Conservation (phyloP, 208 protist genomes). For the Trypanosoma mega region DNA sequence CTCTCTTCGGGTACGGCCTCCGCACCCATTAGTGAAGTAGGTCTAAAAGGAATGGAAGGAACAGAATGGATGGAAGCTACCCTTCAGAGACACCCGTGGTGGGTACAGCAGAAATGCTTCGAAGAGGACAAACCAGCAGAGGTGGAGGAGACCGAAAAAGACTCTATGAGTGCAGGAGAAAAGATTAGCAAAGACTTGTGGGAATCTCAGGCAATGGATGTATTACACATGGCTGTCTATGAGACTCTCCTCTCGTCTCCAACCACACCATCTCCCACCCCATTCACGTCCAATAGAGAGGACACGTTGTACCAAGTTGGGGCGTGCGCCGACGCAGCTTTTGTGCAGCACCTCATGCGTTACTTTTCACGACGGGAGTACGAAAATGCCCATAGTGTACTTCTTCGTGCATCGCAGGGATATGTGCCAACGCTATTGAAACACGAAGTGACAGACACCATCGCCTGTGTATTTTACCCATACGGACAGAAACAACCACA, state of each 20-base stretch:
- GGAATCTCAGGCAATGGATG: neutral
- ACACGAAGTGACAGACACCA: slow-evolving; percentile 17
- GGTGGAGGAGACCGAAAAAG: too few species aligned
- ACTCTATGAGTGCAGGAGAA: neutral
- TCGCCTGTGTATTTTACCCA: slow-evolving; percentile 22
- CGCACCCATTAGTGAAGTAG: too few species aligned
- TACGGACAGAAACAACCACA: slow-evolving; percentile 15
- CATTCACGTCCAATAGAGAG: too few species aligned
- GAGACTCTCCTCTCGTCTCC: slow-evolving; percentile 5
- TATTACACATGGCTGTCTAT: slow-evolving; percentile 11
- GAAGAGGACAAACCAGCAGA: too few species aligned
- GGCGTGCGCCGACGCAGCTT: slow-evolving; percentile 9
- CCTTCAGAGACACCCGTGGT: too few species aligned
- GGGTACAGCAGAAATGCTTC: too few species aligned
- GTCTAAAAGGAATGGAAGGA: too few species aligned
- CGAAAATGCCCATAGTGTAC: slow-evolving; percentile 11
- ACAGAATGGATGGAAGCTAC: too few species aligned
- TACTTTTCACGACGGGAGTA: slow-evolving; percentile 13
- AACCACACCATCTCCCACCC: neutral
- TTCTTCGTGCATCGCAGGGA: slow-evolving; percentile 15
- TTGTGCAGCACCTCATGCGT: slow-evolving; percentile 22
- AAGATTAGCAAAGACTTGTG: neutral
- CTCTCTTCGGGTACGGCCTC: too few species aligned
- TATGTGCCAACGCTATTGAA: slow-evolving; percentile 16
- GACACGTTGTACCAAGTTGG: slow-evolving; percentile 10